Evolutionary conservation across 1,284 basidiomycete genomes (phyloP), one percentile per base, ranked within the genome.

Genomic region (Austroboletus niveus): DNA sequence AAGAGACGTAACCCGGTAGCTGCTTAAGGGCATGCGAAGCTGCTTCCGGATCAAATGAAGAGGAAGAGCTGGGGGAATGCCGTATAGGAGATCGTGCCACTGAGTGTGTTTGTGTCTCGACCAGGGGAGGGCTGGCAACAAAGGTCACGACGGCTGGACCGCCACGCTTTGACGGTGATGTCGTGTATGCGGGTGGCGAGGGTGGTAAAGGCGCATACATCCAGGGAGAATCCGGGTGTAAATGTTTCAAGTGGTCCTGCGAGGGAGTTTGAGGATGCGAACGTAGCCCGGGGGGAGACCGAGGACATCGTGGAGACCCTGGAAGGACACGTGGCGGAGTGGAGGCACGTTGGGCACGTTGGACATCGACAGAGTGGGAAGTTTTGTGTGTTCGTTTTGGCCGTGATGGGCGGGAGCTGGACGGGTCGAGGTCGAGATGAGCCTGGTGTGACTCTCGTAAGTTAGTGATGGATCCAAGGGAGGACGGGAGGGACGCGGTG

Each of bases 1-100:
- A 88, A 17, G 76, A 79, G 32, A 88, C 81, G 58, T 87, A 87
- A 1, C 86, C 85, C 20, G 82, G 75, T 49, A 83, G 78, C 40
- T 74, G 68, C 32, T 75, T 74, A 58, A 83, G 80, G 50, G 75
- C 76, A 36, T 75, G 78, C 20, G 77, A 78, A 3, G 86, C 85
- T 11, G 75, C 77, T 30, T 79, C 76, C 8, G 78, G 83, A 60
- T 88, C 83, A 73, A 88, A 88, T 2, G 44, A 11, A 60, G 29
- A 66, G 62, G 32, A 68, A 57, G 42, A 68, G 39, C 40, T 55
- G 49, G 47, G 58, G 5, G 63, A 56, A 52, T 49, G 60, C 3
- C 48, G 57, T 29, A 44, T 40, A 17, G 48, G 54, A 35, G 56
- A 53, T 42, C 39, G 53, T 5, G 55, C 27, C 29, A 60, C 41